Evolutionary conservation across 1,284 basidiomycete genomes (phyloP).

Genomic region (Testicularia cyperi): DNA sequence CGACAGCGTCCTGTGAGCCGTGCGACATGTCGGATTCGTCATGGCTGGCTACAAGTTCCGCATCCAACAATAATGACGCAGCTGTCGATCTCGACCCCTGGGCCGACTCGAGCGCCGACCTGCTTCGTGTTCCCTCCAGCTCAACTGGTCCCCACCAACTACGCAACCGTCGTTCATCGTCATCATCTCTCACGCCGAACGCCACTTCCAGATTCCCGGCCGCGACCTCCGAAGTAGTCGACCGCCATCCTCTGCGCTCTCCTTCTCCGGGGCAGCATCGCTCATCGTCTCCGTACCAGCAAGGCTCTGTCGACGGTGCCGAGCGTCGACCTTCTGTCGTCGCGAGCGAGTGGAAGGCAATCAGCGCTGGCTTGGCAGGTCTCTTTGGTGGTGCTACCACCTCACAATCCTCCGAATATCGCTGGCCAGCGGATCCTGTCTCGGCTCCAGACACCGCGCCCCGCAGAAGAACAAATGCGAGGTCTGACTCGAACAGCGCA

Average conservation of each 20-base stretch:
- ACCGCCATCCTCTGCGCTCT: conserved; percentile 31
- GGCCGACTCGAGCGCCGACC: not conserved
- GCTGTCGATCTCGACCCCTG: not conserved
- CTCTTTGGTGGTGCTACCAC: conserved; percentile 15
- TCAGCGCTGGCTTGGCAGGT: conserved; percentile 28
- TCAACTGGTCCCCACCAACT: conserved; percentile 19
- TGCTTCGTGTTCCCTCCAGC: not conserved
- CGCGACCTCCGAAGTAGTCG: not conserved
- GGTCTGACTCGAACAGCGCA: no score
- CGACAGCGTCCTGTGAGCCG: no score
- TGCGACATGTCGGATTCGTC: not conserved
- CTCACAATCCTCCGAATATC: conserved; percentile 5
- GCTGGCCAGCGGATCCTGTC: conserved; percentile 33
- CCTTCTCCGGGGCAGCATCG: conserved; percentile 12
- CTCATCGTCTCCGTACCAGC: conserved; percentile 1
- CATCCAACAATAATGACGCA: not conserved
- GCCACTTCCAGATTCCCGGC: not conserved
- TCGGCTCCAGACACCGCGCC: not conserved
- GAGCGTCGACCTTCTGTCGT: conserved; percentile 18
- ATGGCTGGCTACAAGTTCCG: not conserved
- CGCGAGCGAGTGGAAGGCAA: conserved; percentile 34
- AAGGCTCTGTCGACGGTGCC: conserved; percentile 1
- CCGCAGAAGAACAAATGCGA: no score
- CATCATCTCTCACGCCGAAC: conserved; percentile 1
- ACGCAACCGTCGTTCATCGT: conserved; percentile 22